A percentile compares a stretch with the other conserved stretches of the same genome.
phyloP scores from a whole-genome alignment of 176 grass and related monocot genomes.

The Carex parvula region DNA sequence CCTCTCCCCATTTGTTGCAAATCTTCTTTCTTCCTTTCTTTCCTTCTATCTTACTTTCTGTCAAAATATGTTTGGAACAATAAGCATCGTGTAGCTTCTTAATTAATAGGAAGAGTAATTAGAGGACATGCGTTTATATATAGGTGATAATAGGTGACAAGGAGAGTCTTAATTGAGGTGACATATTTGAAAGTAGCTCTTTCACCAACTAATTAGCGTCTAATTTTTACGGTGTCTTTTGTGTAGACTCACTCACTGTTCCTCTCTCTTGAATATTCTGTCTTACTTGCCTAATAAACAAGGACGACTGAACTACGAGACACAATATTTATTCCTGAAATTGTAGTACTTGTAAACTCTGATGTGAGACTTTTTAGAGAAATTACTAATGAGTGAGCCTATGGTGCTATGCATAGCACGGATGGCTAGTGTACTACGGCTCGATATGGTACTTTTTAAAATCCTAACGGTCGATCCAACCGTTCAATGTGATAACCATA shows the following conservation, averaged over 20 bases:
- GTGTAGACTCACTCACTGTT: neutral
- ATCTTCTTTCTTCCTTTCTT: neutral
- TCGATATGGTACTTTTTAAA: no score
- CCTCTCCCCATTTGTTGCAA: conserved; percentile 54
- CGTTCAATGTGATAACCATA: no score
- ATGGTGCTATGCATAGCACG: no score
- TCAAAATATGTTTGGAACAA: neutral
- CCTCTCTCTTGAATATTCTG: neutral
- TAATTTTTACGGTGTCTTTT: neutral
- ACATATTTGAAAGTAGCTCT: neutral
- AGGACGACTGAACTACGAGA: neutral
- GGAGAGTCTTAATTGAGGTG: neutral
- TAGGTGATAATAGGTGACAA: neutral
- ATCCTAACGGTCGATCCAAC: no score
- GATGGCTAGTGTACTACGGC: no score
- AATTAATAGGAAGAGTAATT: neutral
- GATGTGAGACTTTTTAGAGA: no score
- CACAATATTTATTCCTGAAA: neutral
- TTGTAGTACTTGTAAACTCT: no score
- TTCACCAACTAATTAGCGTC: neutral
- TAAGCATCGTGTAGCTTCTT: neutral
- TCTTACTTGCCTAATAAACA: neutral
- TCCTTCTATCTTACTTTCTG: neutral
- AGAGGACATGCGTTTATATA: neutral
- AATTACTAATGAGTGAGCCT: no score